Evolutionary conservation across 2,329 filamentous ascomycete genomes (phyloP).

Genomic region (Aspergillus sp.): DNA sequence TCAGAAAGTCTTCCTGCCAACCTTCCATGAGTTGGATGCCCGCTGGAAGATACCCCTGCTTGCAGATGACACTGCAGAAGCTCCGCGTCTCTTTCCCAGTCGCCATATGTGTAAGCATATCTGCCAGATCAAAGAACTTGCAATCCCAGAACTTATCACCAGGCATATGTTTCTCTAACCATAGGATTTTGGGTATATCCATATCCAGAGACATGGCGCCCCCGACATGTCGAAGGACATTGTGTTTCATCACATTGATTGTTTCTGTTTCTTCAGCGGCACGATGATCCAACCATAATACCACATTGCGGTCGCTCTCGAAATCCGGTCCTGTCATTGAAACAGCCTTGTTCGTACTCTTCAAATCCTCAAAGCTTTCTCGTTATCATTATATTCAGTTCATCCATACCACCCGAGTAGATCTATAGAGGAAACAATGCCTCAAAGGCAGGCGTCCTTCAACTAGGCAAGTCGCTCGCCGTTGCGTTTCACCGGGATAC

Average conservation of each 20-base stretch:
- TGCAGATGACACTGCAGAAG: slow-evolving; percentile 95
- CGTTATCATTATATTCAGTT: no score
- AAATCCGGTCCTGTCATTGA: slow-evolving; percentile 88
- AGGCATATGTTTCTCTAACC: slow-evolving; percentile 98
- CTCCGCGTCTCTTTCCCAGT: slow-evolving; percentile 88
- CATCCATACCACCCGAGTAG: no score
- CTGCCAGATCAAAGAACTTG: slow-evolving; percentile 94
- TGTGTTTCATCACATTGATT: slow-evolving; percentile 90
- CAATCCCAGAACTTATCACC: slow-evolving; percentile 82
- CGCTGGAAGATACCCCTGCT: slow-evolving; percentile 92
- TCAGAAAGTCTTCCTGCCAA: slow-evolving; percentile 94
- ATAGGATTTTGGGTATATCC: slow-evolving; percentile 97
- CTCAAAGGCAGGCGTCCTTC: no score
- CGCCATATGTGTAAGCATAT: slow-evolving; percentile 89
- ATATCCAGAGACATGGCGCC: slow-evolving; percentile 99
- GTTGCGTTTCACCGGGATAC: no score
- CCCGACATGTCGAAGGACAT: slow-evolving; percentile 90
- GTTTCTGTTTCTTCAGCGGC: slow-evolving; percentile 84
- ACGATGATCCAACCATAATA: slow-evolving; percentile 95
- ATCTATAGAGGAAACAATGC: no score
- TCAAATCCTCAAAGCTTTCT: no score
- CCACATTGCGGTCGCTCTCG: slow-evolving; percentile 86
- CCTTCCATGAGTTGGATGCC: slow-evolving; percentile 97
- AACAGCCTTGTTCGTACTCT: slow-evolving; percentile 85
- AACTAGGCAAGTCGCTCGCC: no score